Base-by-base conservation (phyloP, 306 rosid genomes). In the Astragalus membranaceus region DNA sequence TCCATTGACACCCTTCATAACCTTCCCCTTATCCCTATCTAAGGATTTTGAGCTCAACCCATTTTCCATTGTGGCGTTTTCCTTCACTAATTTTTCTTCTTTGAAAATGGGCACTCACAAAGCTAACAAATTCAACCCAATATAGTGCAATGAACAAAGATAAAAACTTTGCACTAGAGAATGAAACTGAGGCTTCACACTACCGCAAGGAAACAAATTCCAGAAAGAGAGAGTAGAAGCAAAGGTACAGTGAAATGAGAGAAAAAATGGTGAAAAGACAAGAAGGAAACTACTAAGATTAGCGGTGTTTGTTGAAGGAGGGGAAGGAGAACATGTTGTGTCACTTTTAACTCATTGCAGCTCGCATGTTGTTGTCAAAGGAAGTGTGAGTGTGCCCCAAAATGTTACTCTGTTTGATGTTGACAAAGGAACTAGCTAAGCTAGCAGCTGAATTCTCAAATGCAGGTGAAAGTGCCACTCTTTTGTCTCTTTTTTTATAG, bases 11-110 rank as follows among this genome's bases (percentile, higher is more conserved):
- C 64, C 65, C 70, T 44, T 87, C 72, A 64, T 78, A 42, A 49
- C 69, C 75, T 54, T 55, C 4, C 72, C 62, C 75, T 64, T 71
- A 37, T 50, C 76, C 75, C 64, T 71, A 37, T 50, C 76, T 7
- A 58, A 32, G n/a, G 55, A 60, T 58, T 76, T 72, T 41, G 77
- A 82, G 60, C 77, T 79, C 29, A 86, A 83, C 74, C 88, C 91
- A 46, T 76, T 51, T 61, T 80, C 90, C 97, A 85, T 87, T 78
- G 17, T 43, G 62, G 11, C 33, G 23, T 36, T 56, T 65, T 46
- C 69, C 61, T 59, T 49, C 33, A 69, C 29, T 42, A 29, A 26
- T 26, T 26, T 20, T 63, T 42, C 46, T 16, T 4, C 50, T 5
- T 56, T 0, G 6, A 50, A 88, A 43, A 47, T 76, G 76, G 78